Percentiles rank a stretch among this genome's conserved stretches.
Conservation (phyloP, 768 basidiomycete species). For the Naganishia kalamii region DNA sequence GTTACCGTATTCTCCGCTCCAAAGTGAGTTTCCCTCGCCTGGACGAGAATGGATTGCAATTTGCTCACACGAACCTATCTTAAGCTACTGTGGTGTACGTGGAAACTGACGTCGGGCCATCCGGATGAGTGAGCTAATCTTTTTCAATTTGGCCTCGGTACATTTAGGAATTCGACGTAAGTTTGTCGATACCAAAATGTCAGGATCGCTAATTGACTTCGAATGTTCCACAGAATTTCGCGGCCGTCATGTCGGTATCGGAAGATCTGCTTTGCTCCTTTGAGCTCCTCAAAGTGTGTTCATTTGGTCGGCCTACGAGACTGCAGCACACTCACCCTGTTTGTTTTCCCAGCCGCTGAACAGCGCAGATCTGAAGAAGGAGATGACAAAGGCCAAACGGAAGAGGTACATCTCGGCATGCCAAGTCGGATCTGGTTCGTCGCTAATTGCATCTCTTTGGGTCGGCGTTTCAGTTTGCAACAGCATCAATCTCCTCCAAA, state of each 20-base stretch:
- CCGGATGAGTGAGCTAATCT: constrained; percentile 25
- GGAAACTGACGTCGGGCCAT: constrained; percentile 23
- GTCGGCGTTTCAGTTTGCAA: constrained; percentile 37
- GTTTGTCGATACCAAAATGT: background rate
- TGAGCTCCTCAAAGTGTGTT: constrained; percentile 68
- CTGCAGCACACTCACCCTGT: background rate
- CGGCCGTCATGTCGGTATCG: constrained; percentile 66
- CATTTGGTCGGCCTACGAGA: background rate
- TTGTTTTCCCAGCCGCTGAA: constrained; percentile 59
- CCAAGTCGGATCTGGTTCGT: background rate
- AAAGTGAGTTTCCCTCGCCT: constrained; percentile 58
- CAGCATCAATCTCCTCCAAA: constrained; percentile 47
- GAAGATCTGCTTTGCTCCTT: constrained; percentile 97
- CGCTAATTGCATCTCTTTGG: background rate
- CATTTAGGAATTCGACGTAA: constrained; percentile 65
- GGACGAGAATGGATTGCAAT: background rate
- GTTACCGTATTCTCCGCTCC: constrained; percentile 99
- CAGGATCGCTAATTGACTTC: background rate
- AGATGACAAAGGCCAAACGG: constrained; percentile 97
- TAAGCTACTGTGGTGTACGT: constrained; percentile 48
- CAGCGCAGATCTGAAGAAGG: constrained; percentile 86
- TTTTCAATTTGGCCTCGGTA: background rate
- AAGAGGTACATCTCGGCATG: constrained; percentile 56
- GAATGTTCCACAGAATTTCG: constrained; percentile 34
- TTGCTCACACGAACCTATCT: background rate